Percentiles rank a stretch among this genome's conserved stretches.
phyloP scores from a whole-genome alignment of 2,329 filamentous ascomycete species.

The Colletotrichum trifolii region DNA sequence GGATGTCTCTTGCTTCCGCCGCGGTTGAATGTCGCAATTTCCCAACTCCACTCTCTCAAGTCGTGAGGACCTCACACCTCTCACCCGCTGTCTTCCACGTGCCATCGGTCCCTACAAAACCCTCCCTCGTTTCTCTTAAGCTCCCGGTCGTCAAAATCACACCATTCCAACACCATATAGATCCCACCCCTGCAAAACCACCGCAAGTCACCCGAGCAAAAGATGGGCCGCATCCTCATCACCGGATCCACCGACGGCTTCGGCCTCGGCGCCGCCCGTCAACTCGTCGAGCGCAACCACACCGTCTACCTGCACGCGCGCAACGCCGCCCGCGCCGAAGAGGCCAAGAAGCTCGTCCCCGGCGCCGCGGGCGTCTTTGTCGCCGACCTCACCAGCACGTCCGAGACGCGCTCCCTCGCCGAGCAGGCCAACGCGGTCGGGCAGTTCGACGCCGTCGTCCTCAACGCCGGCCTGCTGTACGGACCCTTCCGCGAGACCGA shows the following conservation, averaged over 20 bases:
- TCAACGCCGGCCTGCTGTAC: constrained; percentile 38
- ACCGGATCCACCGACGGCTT: constrained; percentile 42
- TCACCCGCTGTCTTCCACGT: neutral
- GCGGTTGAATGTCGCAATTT: neutral
- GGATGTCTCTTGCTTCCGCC: constrained; percentile 4
- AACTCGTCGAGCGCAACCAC: constrained; percentile 39
- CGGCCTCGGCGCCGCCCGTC: constrained; percentile 40
- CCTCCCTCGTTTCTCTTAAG: constrained; percentile 1
- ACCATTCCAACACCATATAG: neutral
- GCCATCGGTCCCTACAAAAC: constrained; percentile 5
- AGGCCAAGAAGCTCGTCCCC: constrained; percentile 35
- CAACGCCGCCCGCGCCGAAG: constrained; percentile 37
- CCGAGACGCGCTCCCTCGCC: constrained; percentile 39
- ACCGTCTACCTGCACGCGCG: constrained; percentile 41
- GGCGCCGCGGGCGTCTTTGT: constrained; percentile 37
- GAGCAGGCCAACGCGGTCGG: constrained; percentile 39
- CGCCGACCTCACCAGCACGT: constrained; percentile 38
- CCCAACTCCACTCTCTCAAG: constrained; percentile 1
- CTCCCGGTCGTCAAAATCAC: constrained; percentile 1
- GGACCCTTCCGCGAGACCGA: constrained; percentile 38
- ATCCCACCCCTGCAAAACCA: constrained; percentile 4
- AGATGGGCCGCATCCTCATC: constrained; percentile 41
- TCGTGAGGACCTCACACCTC: constrained; percentile 2
- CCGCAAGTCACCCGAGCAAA: neutral
- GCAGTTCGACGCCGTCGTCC: constrained; percentile 38